Evolutionary conservation across 345 rosid genomes (phyloP).

Genomic region (Mallotus nudiflorus): DNA sequence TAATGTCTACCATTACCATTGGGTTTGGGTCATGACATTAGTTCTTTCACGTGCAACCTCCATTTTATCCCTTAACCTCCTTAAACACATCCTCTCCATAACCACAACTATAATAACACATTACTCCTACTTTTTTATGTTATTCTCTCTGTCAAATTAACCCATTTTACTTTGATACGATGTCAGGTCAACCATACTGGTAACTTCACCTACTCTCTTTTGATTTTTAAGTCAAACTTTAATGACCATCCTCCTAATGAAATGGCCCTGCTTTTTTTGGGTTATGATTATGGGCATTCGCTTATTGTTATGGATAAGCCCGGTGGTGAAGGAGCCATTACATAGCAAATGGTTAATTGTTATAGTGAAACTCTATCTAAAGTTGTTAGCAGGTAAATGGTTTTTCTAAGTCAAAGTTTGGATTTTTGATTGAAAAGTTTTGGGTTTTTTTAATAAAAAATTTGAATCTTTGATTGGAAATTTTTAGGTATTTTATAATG

Average conservation of each 20-base stretch:
- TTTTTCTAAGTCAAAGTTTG: not conserved
- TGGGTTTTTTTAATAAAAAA: too few species aligned
- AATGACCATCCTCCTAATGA: constrained; percentile 95
- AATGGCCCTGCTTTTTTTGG: constrained; percentile 92
- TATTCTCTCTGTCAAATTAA: constrained; percentile 15
- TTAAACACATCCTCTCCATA: too few species aligned
- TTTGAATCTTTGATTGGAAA: too few species aligned
- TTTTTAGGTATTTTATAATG: not conserved
- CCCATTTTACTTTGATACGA: constrained; percentile 55
- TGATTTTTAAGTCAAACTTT: constrained; percentile 82
- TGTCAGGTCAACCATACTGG: constrained; percentile 80
- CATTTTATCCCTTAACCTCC: too few species aligned
- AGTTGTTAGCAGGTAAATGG: constrained; percentile 66
- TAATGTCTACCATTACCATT: too few species aligned
- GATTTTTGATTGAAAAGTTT: not conserved
- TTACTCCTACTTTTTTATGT: constrained; percentile 32
- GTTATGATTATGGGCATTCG: constrained; percentile 96
- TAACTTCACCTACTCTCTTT: constrained; percentile 69
- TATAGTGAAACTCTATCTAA: constrained; percentile 78
- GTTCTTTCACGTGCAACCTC: too few species aligned
- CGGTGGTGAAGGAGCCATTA: constrained; percentile 79
- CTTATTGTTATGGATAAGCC: constrained; percentile 96
- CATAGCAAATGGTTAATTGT: constrained; percentile 93
- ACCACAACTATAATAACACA: too few species aligned
- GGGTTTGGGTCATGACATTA: too few species aligned